phyloP scores from a whole-genome alignment of 2,329 filamentous ascomycete genomes.

The Alternaria tenuissima region DNA sequence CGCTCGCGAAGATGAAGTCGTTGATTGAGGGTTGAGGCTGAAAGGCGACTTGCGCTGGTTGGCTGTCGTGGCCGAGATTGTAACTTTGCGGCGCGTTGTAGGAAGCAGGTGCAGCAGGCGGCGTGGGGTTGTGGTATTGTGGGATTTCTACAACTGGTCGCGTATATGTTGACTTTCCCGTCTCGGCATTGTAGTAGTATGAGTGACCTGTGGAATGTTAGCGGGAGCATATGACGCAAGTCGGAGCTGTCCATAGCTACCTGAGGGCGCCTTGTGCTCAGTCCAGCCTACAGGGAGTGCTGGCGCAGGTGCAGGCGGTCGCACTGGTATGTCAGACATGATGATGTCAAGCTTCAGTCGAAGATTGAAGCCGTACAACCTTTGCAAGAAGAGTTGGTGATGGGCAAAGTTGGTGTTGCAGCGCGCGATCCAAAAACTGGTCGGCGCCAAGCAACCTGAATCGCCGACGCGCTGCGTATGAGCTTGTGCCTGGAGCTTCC shows the following conservation, averaged over 20 bases:
- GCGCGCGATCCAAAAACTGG: conserved; percentile 35
- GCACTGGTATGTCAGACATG: conserved; percentile 43
- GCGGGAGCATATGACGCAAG: conserved; percentile 27
- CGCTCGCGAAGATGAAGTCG: conserved; percentile 51
- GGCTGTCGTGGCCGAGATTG: conserved; percentile 34
- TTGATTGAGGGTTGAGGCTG: conserved; percentile 58
- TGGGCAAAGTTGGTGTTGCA: conserved; percentile 24
- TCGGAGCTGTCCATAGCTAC: conserved; percentile 48
- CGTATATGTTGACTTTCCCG: conserved; percentile 86
- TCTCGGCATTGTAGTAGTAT: conserved; percentile 86
- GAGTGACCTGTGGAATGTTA: conserved; percentile 67
- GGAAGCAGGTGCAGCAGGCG: conserved; percentile 13
- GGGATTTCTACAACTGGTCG: conserved; percentile 61
- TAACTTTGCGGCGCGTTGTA: conserved; percentile 16
- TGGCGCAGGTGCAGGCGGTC: conserved; percentile 50
- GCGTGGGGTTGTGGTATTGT: conserved; percentile 5
- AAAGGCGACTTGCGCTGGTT: conserved; percentile 56
- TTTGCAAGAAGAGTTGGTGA: neutral
- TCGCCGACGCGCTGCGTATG: conserved; percentile 43
- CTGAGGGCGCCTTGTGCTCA: conserved; percentile 87
- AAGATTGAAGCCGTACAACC: neutral
- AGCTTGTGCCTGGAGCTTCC: conserved; percentile 51
- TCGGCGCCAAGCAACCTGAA: conserved; percentile 38
- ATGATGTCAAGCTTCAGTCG: neutral
- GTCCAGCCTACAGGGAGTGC: conserved; percentile 84